A percentile compares a stretch with the other conserved stretches of the same genome.
Conservation (phyloP, 2,329 filamentous ascomycete species). For the Dothideomycetes sp. region DNA sequence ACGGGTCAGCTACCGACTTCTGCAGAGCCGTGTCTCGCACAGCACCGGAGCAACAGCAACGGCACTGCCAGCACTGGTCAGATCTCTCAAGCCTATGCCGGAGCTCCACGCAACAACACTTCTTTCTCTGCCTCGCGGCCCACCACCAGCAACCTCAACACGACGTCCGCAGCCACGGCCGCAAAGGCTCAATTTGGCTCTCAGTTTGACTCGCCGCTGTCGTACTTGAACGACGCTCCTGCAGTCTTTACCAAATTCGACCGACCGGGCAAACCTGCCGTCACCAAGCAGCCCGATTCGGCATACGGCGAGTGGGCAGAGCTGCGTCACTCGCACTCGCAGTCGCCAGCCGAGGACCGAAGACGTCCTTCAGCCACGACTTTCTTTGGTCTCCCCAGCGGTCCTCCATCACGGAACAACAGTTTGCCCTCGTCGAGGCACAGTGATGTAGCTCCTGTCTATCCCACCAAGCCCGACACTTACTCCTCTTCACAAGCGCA, state of each 20-base stretch:
- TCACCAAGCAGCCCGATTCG: slow-evolving; percentile 1
- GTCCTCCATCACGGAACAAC: slow-evolving; percentile 43
- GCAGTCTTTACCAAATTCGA: slow-evolving; percentile 29
- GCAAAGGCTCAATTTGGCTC: slow-evolving; percentile 18
- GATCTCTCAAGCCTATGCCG: slow-evolving; percentile 25
- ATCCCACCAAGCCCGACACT: slow-evolving; percentile 13
- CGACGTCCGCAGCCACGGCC: slow-evolving; percentile 15
- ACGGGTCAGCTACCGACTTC: slow-evolving; percentile 17
- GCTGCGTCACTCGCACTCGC: not conserved
- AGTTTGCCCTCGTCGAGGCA: slow-evolving; percentile 50
- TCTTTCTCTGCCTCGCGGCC: slow-evolving; percentile 14
- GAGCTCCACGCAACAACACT: slow-evolving; percentile 21
- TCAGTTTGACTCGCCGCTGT: slow-evolving; percentile 17
- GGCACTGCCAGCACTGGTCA: too few species aligned
- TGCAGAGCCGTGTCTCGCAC: slow-evolving; percentile 22
- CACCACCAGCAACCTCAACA: slow-evolving; percentile 17
- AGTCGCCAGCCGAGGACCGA: slow-evolving; percentile 16
- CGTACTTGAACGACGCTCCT: slow-evolving; percentile 21
- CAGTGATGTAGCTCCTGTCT: slow-evolving; percentile 32
- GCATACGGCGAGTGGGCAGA: slow-evolving; percentile 8
- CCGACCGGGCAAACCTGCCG: slow-evolving; percentile 19
- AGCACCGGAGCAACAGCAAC: slow-evolving; percentile 30
- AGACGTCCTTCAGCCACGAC: slow-evolving; percentile 23
- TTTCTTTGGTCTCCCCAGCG: slow-evolving; percentile 30
- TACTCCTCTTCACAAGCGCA: slow-evolving; percentile 18